Percentiles rank a stretch among this genome's conserved stretches.
Evolutionary conservation across 2,329 filamentous ascomycete species (phyloP).

Genomic region (Nemania sp.): DNA sequence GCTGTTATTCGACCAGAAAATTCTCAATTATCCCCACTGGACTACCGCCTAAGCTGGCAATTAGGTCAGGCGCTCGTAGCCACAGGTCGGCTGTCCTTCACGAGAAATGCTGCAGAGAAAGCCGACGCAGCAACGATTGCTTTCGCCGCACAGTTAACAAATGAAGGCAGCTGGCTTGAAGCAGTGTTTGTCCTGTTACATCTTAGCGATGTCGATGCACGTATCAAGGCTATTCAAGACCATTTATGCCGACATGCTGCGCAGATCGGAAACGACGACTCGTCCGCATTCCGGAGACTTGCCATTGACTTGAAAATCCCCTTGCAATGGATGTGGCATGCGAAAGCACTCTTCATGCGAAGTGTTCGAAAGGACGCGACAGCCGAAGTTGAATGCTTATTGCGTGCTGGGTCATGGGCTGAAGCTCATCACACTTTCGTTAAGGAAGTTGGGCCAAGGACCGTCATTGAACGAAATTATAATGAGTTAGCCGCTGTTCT

Average conservation of each 20-base stretch:
- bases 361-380: conserved; percentile 69
- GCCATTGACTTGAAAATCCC: conserved; percentile 71
- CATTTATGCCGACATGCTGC: conserved; percentile 74
- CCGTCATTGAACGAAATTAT: conserved; percentile 83
- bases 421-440: conserved; percentile 86
- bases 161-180: conserved; percentile 67
- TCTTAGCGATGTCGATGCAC: conserved; percentile 64
- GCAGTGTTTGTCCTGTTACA: conserved; percentile 79
- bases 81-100: conserved; percentile 55
- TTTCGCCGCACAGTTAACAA: conserved; percentile 66
- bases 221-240: conserved; percentile 70
- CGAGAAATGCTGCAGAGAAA: conserved; percentile 59
- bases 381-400: conserved; percentile 76
- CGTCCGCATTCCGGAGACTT: conserved; percentile 61
- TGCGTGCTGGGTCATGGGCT: conserved; percentile 73
- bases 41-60: conserved; percentile 82
- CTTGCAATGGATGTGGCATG: conserved; percentile 79
- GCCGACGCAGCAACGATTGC: conserved; percentile 68
- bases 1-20: conserved; percentile 76
- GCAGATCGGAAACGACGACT: conserved; percentile 62
- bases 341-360: conserved; percentile 81
- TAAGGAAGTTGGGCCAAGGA: conserved; percentile 76
- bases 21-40: conserved; percentile 72
- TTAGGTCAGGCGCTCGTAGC: conserved; percentile 68
- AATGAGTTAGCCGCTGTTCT: conserved; percentile 69